Conservation (phyloP, 148 eudicot genomes). For the Camellia japonica region DNA sequence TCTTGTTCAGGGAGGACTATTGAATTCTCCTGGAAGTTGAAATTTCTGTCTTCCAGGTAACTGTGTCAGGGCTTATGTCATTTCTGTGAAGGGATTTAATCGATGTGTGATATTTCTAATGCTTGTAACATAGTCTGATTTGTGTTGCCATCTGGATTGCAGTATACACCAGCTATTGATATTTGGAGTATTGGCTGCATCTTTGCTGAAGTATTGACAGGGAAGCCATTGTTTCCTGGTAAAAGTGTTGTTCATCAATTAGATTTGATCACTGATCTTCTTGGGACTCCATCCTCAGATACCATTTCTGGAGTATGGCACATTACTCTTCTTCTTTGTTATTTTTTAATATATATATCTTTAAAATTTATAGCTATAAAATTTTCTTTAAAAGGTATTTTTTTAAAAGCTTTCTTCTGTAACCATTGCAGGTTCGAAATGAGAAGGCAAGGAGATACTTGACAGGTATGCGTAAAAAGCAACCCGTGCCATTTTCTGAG, state of each 20-base stretch:
- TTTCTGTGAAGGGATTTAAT: constrained; percentile 26
- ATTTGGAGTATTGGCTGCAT: constrained; percentile 98
- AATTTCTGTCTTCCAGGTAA: constrained; percentile 59
- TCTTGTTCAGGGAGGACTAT: constrained; percentile 72
- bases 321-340: not conserved
- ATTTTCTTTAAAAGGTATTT: not conserved
- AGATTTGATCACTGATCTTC: constrained; percentile 88
- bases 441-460: constrained; percentile 82
- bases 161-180: constrained; percentile 97
- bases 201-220: constrained; percentile 83
- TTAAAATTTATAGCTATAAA: too few relatives aligned
- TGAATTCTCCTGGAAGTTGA: constrained; percentile 77
- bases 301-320: constrained; percentile 71
- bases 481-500: constrained; percentile 51
- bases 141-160: constrained; percentile 29
- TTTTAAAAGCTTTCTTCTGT: not conserved
- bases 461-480: constrained; percentile 64
- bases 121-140: constrained; percentile 16
- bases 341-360: not conserved
- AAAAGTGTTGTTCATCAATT: constrained; percentile 95
- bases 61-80: constrained; percentile 36
- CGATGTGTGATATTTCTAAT: constrained; percentile 14
- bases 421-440: constrained; percentile 58
- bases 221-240: constrained; percentile 91
- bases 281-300: constrained; percentile 79